Base-by-base conservation (phyloP, 2,329 filamentous ascomycete species). In the Diplocarpon rosae region DNA sequence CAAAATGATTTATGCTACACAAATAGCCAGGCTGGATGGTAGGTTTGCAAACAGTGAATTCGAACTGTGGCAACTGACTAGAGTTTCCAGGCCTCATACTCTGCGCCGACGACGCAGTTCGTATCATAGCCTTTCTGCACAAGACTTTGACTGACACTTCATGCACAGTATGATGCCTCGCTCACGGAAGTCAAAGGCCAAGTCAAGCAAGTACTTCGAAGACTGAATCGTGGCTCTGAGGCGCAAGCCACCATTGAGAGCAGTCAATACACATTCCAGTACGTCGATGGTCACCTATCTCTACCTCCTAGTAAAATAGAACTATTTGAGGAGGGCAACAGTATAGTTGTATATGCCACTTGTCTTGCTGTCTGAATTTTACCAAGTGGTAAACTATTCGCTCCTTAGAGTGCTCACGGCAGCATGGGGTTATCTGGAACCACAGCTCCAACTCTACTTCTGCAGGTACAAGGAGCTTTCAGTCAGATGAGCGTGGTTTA, bases 11-110 rank as follows among this genome's bases (percentile, higher is more conserved):
- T 79, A 78, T 65, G 92, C 89, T 59, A 98, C 90, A 42, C 86
- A 95, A 69, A 95, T 98, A 69, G 83, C 87, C 54, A 77, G 92
- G 66, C 76, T 96, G 41, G 92, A 96, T 68, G 90, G 88, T 92
- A 62, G 47, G 57, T 50, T 24, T 10, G n/a, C 27, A 14, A 37
- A 9, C 7, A 37, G 5, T 14, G 27, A 1, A 30, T 28, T 0
- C 0, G 4, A 12, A 7, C 31, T 31, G 16, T 9, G 16, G 14
- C 13, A 16, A 44, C 48, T 45, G 38, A 49, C 45, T 39, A 44
- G 24, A 42, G 39, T 50, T 47, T 53, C 40, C 59, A 95, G 89
- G 90, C 74, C 78, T 96, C 54, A 89, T 94, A 74, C 78, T 98
- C 56, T 90, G 88, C 62, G 90, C 90, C 48, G 88, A 95, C 63